phyloP scores from a whole-genome alignment of 331 rosid species.

The Pyrus hybrid region DNA sequence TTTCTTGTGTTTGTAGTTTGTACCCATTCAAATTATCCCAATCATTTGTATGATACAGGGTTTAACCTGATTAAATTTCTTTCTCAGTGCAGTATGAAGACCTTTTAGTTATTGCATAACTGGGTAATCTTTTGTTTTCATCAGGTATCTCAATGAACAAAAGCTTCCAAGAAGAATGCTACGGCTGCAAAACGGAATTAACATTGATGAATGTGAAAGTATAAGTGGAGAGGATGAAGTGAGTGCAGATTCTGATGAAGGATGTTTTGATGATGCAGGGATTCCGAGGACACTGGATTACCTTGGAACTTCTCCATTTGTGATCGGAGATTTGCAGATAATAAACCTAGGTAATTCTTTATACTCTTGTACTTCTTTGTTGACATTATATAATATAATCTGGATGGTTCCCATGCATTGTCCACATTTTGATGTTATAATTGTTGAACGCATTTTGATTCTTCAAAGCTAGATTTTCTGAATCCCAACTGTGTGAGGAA shows the following conservation, averaged over 20 bases:
- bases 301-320: constrained; percentile 51
- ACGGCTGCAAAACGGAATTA: constrained; percentile 61
- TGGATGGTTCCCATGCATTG: constrained; percentile 7
- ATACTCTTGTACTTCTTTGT: background rate
- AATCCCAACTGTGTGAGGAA: background rate
- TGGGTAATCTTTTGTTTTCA: constrained; percentile 20
- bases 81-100: background rate
- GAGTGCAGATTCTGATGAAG: constrained; percentile 69
- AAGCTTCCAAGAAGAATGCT: constrained; percentile 87
- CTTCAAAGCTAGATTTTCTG: background rate
- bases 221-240: constrained; percentile 67
- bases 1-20: background rate
- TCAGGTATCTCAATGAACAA: constrained; percentile 77
- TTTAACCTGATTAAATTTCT: background rate
- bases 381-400: background rate
- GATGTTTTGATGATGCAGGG: constrained; percentile 44
- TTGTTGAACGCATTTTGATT: background rate
- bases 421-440: background rate
- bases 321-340: constrained; percentile 73
- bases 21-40: background rate
- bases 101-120: background rate
- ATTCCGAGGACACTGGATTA: constrained; percentile 21
- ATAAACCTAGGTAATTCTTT: constrained; percentile 61
- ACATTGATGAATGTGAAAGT: constrained; percentile 45
- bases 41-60: background rate